Conservation (phyloP, 305 asterid genomes). For the Ilex paraguariensis region DNA sequence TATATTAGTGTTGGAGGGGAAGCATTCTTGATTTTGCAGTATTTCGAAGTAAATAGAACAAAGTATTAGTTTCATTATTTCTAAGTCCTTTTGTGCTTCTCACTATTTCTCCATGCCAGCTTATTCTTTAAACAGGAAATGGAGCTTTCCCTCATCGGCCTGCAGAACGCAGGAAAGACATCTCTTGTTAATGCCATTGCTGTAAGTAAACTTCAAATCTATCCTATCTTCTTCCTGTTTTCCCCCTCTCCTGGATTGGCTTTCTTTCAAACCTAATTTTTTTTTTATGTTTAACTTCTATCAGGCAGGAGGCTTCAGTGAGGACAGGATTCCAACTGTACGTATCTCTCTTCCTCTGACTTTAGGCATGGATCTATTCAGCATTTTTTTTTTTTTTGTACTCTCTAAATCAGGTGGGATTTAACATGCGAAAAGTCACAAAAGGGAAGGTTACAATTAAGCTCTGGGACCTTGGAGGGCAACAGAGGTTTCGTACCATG, state of each 20-base stretch:
- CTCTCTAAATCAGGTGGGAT: conserved; percentile 57
- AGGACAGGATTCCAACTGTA: too few relatives aligned
- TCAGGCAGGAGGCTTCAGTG: too few relatives aligned
- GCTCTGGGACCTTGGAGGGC: conserved; percentile 96
- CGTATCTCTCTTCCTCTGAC: too few relatives aligned
- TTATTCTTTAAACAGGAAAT: conserved; percentile 1
- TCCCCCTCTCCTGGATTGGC: too few relatives aligned
- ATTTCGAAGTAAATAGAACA: too few relatives aligned
- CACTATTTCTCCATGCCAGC: background rate
- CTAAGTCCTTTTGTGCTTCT: background rate
- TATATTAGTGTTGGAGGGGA: too few relatives aligned
- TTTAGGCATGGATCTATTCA: too few relatives aligned
- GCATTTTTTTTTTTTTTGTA: too few relatives aligned
- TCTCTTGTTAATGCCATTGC: conserved; percentile 3
- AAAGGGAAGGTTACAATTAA: conserved; percentile 90
- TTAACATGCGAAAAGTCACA: conserved; percentile 91
- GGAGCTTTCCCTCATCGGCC: background rate
- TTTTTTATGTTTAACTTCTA: too few relatives aligned
- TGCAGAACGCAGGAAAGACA: background rate
- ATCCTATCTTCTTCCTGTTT: too few relatives aligned
- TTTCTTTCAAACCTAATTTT: too few relatives aligned
- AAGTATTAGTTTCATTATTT: background rate
- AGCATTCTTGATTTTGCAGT: too few relatives aligned
- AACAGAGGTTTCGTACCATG: conserved; percentile 84
- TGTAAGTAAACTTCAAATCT: background rate